Base-by-base conservation (phyloP, 2,329 filamentous ascomycete species). In the Zalaria obscura region DNA sequence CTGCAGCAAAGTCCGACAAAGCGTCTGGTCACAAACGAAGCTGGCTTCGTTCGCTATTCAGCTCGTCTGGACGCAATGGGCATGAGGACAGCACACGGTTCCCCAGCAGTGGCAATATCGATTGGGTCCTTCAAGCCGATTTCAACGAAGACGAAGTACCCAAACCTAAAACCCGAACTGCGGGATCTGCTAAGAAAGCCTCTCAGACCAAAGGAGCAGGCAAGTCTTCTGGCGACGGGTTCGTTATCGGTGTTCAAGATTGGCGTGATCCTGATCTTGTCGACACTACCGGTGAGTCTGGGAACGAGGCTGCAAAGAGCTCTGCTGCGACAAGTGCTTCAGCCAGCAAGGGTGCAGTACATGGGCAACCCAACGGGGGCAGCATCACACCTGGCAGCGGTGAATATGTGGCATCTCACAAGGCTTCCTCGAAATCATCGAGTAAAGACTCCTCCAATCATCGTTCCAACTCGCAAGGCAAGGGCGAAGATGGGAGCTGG, bases 171-270 rank as follows among this genome's bases (percentile, higher is more conserved):
- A 34, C 43, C 7, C 40, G 37, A 4, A 48, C 43, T 18, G 44
- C 49, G 4, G 48, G 7, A 50, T 48, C 44, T 42, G 46, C 43
- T 1, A 45, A 45, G 25, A 52, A 54, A 7, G 53, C 56, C n/a
- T 57, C 58, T 33, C 48, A 49, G 9, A 50, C 48, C 32, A 55
- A 53, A 41, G 50, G 55, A 6, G 38, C 44, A 10, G 43, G 45
- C 50, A 48, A 56, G 9, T 45, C 50, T n/a, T 43, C 55, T 25
- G 59, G 66, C 37, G 80, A 86, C 56, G 75, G 72, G 43, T 89
- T 88, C 55, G 72, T 83, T 36, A 88, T 89, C 52, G 84, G 83
- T n/a, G 77, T 87, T 8, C 82, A 91, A 49, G 84, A 91, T 55
- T 89, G 84, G 84, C 74, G 83, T 49, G 84, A 91, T 56, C 80